phyloP scores from a whole-genome alignment of 2,329 filamentous ascomycete species.

The Leptographium procerum region DNA sequence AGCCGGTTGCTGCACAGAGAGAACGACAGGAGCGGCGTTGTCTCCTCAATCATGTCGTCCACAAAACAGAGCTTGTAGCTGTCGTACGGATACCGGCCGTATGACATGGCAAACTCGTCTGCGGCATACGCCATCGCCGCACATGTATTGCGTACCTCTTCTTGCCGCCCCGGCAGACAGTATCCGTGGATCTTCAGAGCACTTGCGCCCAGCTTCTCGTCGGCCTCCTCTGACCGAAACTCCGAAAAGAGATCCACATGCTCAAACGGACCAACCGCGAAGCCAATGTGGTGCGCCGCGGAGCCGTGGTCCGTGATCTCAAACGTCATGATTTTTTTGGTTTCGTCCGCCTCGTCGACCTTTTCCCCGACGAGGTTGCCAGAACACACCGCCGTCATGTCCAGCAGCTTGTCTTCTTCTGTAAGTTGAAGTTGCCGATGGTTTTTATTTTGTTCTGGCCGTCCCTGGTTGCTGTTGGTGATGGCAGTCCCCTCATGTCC shows the following conservation, averaged over 20 bases:
- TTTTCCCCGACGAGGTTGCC: slow-evolving; percentile 80
- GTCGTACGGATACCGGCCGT: slow-evolving; percentile 81
- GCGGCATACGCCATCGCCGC: slow-evolving; percentile 74
- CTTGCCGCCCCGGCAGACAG: slow-evolving; percentile 70
- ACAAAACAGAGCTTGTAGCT: slow-evolving; percentile 92
- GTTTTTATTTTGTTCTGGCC: background rate
- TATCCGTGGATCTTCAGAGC: slow-evolving; percentile 85
- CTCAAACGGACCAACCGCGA: slow-evolving; percentile 90
- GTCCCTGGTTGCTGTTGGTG: slow-evolving; percentile 15
- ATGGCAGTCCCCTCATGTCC: background rate
- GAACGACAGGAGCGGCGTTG: slow-evolving; percentile 67
- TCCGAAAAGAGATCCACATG: slow-evolving; percentile 76
- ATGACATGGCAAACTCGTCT: slow-evolving; percentile 83
- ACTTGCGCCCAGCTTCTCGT: slow-evolving; percentile 79
- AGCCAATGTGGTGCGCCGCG: slow-evolving; percentile 80
- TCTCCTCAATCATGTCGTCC: slow-evolving; percentile 72
- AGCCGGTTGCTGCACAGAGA: slow-evolving; percentile 80
- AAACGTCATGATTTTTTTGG: slow-evolving; percentile 82
- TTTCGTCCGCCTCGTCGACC: slow-evolving; percentile 62
- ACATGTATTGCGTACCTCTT: slow-evolving; percentile 79
- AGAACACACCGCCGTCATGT: slow-evolving; percentile 84
- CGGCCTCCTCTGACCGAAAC: slow-evolving; percentile 81
- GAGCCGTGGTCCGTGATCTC: slow-evolving; percentile 50
- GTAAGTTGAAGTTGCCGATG: slow-evolving; percentile 29
- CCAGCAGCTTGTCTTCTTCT: slow-evolving; percentile 76